Base-by-base conservation (phyloP, 108 stramenopile species). In the Skeletonema costatum region DNA sequence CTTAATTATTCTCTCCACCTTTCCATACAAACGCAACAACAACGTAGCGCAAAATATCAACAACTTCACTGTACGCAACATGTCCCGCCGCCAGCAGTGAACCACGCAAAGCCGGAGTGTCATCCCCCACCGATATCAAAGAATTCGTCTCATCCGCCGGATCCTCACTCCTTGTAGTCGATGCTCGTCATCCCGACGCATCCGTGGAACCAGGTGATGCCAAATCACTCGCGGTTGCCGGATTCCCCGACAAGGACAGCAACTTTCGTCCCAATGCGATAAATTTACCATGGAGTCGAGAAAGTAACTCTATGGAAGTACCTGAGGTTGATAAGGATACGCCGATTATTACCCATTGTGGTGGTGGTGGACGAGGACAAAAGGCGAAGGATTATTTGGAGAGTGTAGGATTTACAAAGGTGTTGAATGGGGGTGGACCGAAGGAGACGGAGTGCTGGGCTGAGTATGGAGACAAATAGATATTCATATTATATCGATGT, bases 271-370 rank as follows among this genome's bases (percentile, higher is more conserved):
- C 93, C 2, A 44, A 81, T 58, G 92, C 88, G 3, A 41, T 87
- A 9, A 77, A 87, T 82, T 71, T 93, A 63, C 76, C 90, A 30
- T 96, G 85, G 83, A 89, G 88, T 76, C 82, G 91, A 12, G 74
- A 76, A 10, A 85, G 58, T 12, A 74, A 87, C 12, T 66, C 78
- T 3, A 92, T 96, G 92, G 91, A 90, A 21, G 62, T 92, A 9
- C 89, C 89, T 32, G 56, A 77, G 19, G 78, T 74, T 7, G 85
- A 70, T 11, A 90, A 86, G 82, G 89, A 91, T 71, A 90, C 93
- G 2, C 90, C 90, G 13, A 92, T 96, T 42, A 93, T 96, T 71
- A 94, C 95, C 10, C 95, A 96, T 78, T 96, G 95, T 75, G 95
- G 95, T 66, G 95, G 89, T 30, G 95, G 95, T 3, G 90, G 90